Base-by-base conservation (phyloP, 140 eudicot species). In the Anethum foeniculum region DNA sequence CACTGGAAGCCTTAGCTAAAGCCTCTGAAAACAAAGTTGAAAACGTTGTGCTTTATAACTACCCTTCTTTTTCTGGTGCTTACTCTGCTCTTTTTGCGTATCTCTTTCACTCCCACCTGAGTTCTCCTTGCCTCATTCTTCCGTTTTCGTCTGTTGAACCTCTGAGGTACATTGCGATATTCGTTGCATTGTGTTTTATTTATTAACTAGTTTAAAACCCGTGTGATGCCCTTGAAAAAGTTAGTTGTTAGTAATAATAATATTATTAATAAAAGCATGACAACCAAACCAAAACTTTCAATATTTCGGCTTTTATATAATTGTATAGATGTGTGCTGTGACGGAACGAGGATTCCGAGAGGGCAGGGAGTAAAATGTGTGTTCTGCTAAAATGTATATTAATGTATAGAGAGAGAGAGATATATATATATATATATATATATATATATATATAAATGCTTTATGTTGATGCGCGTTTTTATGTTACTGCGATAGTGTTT, bases 21-120 rank as follows among this genome's bases (percentile, higher is more conserved):
- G 97, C 93, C 77, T 86, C 88, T 41, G 84, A 87, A 78, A 78
- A 85, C 11, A 77, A 82, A 41, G 27, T 43, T 23, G 56, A 25
- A 23, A 73, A 43, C 77, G n/a, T 73, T 23, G 93, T 88, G 34
- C 89, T 94, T n/a, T 94, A 94, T 89, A 92, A 90, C 58, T 94
- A 94, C 84, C 97, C 98, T 51, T 92, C 98, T 6, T 89, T 92
- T 64, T 90, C 97, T 71, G 98, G 97, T 54, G 97, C 97, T 13
- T 90, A 85, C 74, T 90, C 94, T 0, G 98, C 98, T 73, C 86
- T 94, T 15, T 94, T 92, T 48, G 92, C 98, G 41, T 87, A 86
- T 78, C 80, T 90, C 41, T 92, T 87, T 85, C 97, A 94, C 87
- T 85, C 81, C 38, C 94, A 86, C 23, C 89, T 94, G 79, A 78